phyloP scores from a whole-genome alignment of 305 asterid genomes.

The Solanum hybrid region DNA sequence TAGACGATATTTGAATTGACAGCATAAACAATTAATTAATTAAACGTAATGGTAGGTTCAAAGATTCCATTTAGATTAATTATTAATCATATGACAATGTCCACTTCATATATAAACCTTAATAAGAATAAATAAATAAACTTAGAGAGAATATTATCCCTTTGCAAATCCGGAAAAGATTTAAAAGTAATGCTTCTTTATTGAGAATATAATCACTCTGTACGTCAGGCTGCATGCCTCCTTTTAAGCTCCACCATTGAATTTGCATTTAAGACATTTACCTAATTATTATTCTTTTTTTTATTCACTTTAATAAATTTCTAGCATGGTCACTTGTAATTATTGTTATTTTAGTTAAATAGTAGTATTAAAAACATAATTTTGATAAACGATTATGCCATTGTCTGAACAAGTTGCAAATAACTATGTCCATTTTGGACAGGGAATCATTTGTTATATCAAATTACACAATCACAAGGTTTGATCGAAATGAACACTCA shows the following conservation, averaged over 20 bases:
- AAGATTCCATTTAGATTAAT: slow-evolving; percentile 10
- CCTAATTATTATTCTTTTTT: slow-evolving; percentile 6
- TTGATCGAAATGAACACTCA: neutral
- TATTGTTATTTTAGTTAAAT: neutral
- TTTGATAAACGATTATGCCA: neutral
- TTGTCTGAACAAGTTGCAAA: neutral
- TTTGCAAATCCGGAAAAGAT: slow-evolving; percentile 5
- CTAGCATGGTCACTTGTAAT: neutral
- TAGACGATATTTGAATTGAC: neutral
- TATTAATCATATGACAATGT: slow-evolving; percentile 8
- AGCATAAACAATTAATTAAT: neutral
- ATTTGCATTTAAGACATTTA: slow-evolving; percentile 12
- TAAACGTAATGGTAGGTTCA: neutral
- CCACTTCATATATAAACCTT: slow-evolving; percentile 12
- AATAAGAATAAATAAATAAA: neutral
- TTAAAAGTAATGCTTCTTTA: slow-evolving; percentile 9
- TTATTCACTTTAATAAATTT: neutral
- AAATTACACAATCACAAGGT: neutral
- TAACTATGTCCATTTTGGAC: neutral
- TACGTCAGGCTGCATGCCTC: neutral
- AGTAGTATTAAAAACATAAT: neutral
- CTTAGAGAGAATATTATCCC: slow-evolving; percentile 20
- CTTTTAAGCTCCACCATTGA: slow-evolving; percentile 19
- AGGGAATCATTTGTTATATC: neutral
- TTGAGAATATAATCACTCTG: neutral